Conservation (phyloP, 2,329 filamentous ascomycete species). For the Alternaria gansuensis region DNA sequence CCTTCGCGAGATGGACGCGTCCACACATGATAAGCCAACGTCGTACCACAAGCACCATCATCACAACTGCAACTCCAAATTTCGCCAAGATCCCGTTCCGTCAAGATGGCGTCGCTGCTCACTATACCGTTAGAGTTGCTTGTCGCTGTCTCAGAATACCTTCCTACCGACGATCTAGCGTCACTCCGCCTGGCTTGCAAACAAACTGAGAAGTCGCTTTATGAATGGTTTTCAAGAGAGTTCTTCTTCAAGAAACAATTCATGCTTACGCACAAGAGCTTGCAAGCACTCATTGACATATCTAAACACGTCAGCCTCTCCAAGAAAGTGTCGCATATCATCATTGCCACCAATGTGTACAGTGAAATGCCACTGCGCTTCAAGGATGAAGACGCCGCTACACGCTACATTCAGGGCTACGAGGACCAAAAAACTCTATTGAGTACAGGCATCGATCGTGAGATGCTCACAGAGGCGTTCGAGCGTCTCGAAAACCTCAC, state of each 20-base stretch:
- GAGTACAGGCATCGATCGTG: constrained; percentile 58
- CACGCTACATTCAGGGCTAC: constrained; percentile 31
- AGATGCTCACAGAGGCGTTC: constrained; percentile 67
- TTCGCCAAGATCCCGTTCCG: background rate
- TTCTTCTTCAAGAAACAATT: constrained; percentile 74
- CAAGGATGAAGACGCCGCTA: constrained; percentile 22
- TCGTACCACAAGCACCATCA: constrained; percentile 5
- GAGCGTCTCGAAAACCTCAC: constrained; percentile 63
- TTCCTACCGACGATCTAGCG: constrained; percentile 66
- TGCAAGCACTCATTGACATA: constrained; percentile 61
- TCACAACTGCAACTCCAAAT: background rate
- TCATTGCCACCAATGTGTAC: constrained; percentile 59
- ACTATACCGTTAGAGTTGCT: constrained; percentile 67
- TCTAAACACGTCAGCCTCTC: constrained; percentile 52
- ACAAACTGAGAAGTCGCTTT: constrained; percentile 63
- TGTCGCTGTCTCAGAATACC: constrained; percentile 59
- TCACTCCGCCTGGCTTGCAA: constrained; percentile 65
- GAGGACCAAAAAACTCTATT: constrained; percentile 43
- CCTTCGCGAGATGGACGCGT: constrained; percentile 29
- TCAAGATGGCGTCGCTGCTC: constrained; percentile 36
- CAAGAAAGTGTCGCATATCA: constrained; percentile 58
- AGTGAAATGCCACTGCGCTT: constrained; percentile 27
- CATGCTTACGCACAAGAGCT: constrained; percentile 67
- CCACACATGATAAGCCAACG: constrained; percentile 24
- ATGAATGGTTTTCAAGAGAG: constrained; percentile 65